Conservation (phyloP, 78 protist genomes). For the Blattamonas nauphoetae region DNA sequence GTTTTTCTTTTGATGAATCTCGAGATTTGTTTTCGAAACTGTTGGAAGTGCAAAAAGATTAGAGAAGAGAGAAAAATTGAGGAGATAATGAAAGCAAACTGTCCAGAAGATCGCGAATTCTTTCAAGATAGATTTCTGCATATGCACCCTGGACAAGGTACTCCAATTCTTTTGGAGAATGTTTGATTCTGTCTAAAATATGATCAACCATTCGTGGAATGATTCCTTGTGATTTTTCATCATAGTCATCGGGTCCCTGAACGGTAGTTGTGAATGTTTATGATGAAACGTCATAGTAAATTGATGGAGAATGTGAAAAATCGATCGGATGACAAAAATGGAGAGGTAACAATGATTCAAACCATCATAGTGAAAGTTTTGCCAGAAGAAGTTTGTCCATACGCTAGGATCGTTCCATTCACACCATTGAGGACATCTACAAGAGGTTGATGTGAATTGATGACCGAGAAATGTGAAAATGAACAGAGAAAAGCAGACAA, state of each 20-base stretch:
- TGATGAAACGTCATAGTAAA: no score
- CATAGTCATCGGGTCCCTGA: background rate
- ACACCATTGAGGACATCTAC: background rate
- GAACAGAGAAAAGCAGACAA: background rate
- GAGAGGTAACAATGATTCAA: no score
- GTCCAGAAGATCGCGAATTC: conserved; percentile 28
- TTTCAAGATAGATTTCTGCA: conserved; percentile 48
- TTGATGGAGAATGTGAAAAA: no score
- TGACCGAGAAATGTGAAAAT: background rate
- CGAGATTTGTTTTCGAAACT: conserved; percentile 1
- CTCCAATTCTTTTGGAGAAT: background rate
- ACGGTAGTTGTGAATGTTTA: background rate
- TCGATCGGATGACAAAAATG: no score
- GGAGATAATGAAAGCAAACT: background rate
- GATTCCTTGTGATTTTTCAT: background rate
- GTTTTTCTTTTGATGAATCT: background rate
- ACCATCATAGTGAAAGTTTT: conserved; percentile 19
- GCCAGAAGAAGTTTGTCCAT: conserved; percentile 7
- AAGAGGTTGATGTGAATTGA: background rate
- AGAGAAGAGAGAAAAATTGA: background rate
- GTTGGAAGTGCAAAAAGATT: background rate
- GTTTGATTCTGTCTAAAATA: background rate
- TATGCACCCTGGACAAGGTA: conserved; percentile 17
- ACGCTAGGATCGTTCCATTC: conserved; percentile 4
- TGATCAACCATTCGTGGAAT: conserved; percentile 2